Percentiles rank a stretch among this genome's conserved stretches.
phyloP scores from a whole-genome alignment of 2,329 filamentous ascomycete species.

The Ophiosphaerella narmari region DNA sequence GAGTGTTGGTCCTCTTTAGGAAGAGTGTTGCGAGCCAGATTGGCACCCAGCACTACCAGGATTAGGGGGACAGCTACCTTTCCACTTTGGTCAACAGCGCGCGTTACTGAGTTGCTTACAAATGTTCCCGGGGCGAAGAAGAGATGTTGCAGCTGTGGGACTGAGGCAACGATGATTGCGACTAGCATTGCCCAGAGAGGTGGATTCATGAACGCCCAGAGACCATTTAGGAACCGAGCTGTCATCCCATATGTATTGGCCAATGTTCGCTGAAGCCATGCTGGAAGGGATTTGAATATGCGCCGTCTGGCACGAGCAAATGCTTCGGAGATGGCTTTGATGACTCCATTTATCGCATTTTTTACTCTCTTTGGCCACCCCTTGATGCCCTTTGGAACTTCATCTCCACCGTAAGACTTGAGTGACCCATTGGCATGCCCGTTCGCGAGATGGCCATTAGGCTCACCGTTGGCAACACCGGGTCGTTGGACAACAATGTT shows the following conservation, averaged over 20 bases:
- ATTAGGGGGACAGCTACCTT: conserved; percentile 94
- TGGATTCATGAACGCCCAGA: conserved; percentile 97
- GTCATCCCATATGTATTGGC: conserved; percentile 48
- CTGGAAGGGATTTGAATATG: conserved; percentile 58
- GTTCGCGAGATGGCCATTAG: conserved; percentile 43
- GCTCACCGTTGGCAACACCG: conserved; percentile 46
- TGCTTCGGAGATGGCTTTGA: conserved; percentile 25
- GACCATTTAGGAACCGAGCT: conserved; percentile 63
- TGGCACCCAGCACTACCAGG: conserved; percentile 91
- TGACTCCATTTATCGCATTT: conserved; percentile 21
- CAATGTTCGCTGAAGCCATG: conserved; percentile 57
- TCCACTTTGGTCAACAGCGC: conserved; percentile 81
- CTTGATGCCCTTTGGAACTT: conserved; percentile 39
- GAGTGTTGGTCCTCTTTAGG: conserved; percentile 68
- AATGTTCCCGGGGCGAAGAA: conserved; percentile 93
- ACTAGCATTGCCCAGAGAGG: conserved; percentile 96
- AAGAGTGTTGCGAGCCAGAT: conserved; percentile 88
- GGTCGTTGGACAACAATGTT: conserved; percentile 49
- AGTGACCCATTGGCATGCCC: conserved; percentile 43
- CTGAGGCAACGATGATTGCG: conserved; percentile 87
- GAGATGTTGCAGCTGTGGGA: conserved; percentile 77
- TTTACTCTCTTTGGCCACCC: conserved; percentile 40
- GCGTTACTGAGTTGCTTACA: conserved; percentile 88
- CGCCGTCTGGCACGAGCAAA: conserved; percentile 40
- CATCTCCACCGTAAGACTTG: conserved; percentile 21